Base-by-base conservation (phyloP, 2,329 filamentous ascomycete genomes). In the Monilinia fructigena region DNA sequence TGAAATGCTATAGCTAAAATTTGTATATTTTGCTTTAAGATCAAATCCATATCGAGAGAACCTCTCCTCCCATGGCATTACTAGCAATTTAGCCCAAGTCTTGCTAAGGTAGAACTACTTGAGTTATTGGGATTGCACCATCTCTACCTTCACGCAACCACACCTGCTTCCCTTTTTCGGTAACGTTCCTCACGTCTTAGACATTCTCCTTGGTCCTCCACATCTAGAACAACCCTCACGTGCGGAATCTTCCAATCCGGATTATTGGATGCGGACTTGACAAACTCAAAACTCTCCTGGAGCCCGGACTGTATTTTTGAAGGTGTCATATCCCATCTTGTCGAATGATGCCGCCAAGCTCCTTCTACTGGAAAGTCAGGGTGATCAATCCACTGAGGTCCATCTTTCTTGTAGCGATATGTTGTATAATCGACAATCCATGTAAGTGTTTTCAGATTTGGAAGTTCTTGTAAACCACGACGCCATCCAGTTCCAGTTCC, bases 351-450 rank as follows among this genome's bases (percentile, higher is more conserved):
- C n/a, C 28, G 7, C 42, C 56, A 60, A 6, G 10, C 48, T 12
- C 45, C 56, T 38, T 60, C 56, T 23, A 60, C 48, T 12, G 56
- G 26, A 14, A 60, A 60, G 10, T 48, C 28, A 11, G 28, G 56
- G 45, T 60, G 56, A 35, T 60, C 56, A 35, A 60, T 18, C 42
- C 42, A 60, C 45, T 20, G 28, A 50, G 56, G 56, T 18, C 56
- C 56, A 3, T 48, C 26, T 23, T 14, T 18, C 12, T 20, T 59
- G 35, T 59, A 48, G 16, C 56, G 56, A 59, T 59, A 59, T 48
- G 42, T 35, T 2, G 14, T 35, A 59, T 59, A 59, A 35, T 59
- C 56, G 26, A 59, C 42, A 18, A 48, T 20, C 28, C n/a, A 35
- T 1, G 56, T 59, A 14, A 59, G 47, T 4, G 42, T 48, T 45